Base-by-base conservation (phyloP, 495 filamentous ascomycete species). In the Hyaloscypha bicolor region DNA sequence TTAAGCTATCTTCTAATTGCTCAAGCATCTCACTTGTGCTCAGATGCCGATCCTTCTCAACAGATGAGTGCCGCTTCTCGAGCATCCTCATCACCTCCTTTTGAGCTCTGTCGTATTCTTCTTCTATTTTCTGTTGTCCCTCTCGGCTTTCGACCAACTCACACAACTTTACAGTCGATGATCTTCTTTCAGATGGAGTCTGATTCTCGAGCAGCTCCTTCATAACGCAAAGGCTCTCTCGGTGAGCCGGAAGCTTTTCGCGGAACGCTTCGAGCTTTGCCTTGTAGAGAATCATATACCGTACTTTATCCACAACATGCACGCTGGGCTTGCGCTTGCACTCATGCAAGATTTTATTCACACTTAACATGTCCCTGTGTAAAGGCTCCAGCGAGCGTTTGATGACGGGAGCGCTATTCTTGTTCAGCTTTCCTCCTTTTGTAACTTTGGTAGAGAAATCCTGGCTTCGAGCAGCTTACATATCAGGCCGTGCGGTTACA, bases 141-240 rank as follows among this genome's bases (percentile, higher is more conserved):
- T 48, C 42, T 48, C 16, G 42, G 16, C 42, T 48, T 48, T 48
- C 42, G 42, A 48, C 42, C 16, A 48, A 12, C 42, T 48, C 42
- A 19, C 42, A 48, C 42, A 48, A 19, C 16, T 48, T 48, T 12
- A 48, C 42, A 48, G 42, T 48, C 16, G 42, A 48, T 48, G 42
- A 2, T 48, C 42, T 48, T 19, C 42, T 6, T 12, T 48, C 42
- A 19, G 8, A 4, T 12, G 9, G 42, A 19, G 42, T 16, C 16
- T 48, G 42, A 19, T 14, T 30, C 14, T 62, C 39, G 21, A 62
- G 16, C 60, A 63, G 16, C 11, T 31, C 42, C 11, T 32, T 9
- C n/a, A 63, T 63, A 22, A 51, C 60, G 22, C 37, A 63, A 14
- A 63, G 31, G 42, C 60, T 63, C 39, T 63, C 42, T n/a, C 60